Evolutionary conservation across 345 rosid species (phyloP).

Genomic region (Syzygium aqueum): DNA sequence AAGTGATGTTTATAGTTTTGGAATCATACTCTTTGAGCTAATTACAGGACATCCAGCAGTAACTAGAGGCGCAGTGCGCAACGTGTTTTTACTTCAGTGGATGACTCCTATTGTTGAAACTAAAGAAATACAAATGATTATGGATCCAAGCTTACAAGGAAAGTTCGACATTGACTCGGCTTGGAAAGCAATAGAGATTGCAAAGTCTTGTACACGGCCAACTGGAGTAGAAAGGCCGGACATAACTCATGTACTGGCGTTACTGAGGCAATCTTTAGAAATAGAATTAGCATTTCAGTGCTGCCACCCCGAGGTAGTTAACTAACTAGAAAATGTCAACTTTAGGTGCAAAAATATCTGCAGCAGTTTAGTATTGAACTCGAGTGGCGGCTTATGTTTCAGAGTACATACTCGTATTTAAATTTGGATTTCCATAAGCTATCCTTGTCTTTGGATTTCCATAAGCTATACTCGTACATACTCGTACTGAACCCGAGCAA

Average conservation of each 20-base stretch:
- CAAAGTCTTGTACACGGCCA: neutral
- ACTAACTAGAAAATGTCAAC: neutral
- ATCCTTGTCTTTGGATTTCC: neutral
- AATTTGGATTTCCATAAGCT: neutral
- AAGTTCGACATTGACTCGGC: conserved; percentile 20
- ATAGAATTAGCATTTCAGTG: neutral
- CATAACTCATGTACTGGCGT: neutral
- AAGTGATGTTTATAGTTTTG: conserved; percentile 52
- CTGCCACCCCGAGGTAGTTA: neutral
- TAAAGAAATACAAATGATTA: conserved; percentile 25
- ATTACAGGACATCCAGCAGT: conserved; percentile 40
- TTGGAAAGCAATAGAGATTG: conserved; percentile 19
- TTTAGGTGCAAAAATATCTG: neutral
- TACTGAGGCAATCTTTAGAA: neutral
- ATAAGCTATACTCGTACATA: no score
- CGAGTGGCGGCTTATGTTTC: neutral
- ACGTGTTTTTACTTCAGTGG: conserved; percentile 31
- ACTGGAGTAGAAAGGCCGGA: neutral
- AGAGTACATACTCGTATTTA: neutral
- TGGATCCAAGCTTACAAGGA: conserved; percentile 28
- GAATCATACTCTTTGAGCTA: conserved; percentile 40
- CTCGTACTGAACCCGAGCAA: neutral
- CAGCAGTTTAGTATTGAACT: neutral
- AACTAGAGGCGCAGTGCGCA: conserved; percentile 11
- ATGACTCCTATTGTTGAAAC: conserved; percentile 15